A percentile compares a stretch with the other conserved stretches of the same genome.
These are phyloP conservation scores for Haplosporangium gracile DNA, from an alignment of 192 early-diverging fungal species.

Conservation along the genomic window DNA sequence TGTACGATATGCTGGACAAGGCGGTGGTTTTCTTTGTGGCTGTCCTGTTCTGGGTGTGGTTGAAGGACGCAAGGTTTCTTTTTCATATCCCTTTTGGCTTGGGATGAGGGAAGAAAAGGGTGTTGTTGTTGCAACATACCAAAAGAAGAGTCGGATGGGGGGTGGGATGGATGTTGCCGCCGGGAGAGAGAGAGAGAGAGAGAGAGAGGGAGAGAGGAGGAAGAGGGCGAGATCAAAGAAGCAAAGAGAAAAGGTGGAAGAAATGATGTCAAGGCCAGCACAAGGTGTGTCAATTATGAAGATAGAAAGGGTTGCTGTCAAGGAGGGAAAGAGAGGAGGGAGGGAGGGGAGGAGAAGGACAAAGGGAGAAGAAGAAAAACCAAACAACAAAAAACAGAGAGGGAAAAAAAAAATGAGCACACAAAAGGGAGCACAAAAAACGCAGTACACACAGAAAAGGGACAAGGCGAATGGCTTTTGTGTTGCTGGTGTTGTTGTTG, in stretches of 20 bases:
- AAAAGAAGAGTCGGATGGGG: not conserved
- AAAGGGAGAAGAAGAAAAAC: not conserved
- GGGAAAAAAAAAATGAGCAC: not conserved
- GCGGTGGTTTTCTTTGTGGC: no score
- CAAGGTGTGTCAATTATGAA: no score
- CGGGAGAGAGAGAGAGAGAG: not conserved
- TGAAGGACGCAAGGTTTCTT: no score
- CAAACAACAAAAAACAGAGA: not conserved
- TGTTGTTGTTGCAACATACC: no score
- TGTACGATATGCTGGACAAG: no score
- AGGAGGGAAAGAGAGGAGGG: not conserved
- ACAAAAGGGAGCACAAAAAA: no score
- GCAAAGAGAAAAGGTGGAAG: not conserved
- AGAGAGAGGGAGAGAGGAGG: no score
- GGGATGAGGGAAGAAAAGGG: no score
- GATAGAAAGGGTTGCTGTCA: not conserved
- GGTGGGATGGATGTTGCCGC: not conserved
- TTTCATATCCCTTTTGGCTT: no score
- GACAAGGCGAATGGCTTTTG: no score
- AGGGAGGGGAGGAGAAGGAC: not conserved
- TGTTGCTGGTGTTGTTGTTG: no score
- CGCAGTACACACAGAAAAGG: not conserved
- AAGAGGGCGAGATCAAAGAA: constrained; percentile 8
- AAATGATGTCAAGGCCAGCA: not conserved
- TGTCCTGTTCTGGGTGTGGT: no score